These are phyloP conservation scores for Dioscorea zingiberensis DNA, from an alignment of 106 monocot genomes.

Conservation along the genomic window DNA sequence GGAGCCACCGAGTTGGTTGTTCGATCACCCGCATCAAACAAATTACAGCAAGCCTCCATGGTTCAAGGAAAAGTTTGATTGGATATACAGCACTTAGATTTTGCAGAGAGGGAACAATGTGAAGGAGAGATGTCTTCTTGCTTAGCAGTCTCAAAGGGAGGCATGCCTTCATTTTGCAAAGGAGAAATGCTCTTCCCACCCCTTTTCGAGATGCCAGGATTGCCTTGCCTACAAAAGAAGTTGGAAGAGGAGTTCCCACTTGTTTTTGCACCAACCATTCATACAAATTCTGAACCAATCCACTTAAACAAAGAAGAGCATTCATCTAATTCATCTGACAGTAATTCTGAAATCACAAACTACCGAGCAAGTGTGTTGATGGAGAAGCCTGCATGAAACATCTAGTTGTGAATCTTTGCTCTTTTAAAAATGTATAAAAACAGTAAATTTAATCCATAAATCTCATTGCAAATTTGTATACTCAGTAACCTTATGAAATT, in stretches of 20 bases:
- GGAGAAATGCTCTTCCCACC: constrained; percentile 55
- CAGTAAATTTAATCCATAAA: too few relatives aligned
- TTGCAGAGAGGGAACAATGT: constrained; percentile 60
- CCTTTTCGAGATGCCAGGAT: constrained; percentile 78
- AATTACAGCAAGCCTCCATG: constrained; percentile 67
- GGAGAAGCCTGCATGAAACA: constrained; percentile 5
- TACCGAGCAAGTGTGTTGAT: constrained; percentile 45
- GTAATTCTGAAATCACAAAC: constrained; percentile 20
- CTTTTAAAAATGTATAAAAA: too few relatives aligned
- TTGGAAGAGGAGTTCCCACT: constrained; percentile 6
- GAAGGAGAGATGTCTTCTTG: constrained; percentile 78
- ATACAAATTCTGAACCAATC: neutral
- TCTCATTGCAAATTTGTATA: too few relatives aligned
- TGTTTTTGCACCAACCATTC: neutral
- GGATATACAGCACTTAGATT: constrained; percentile 36
- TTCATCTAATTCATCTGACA: neutral
- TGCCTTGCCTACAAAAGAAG: neutral
- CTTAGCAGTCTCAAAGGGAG: constrained; percentile 47
- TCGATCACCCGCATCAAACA: constrained; percentile 75
- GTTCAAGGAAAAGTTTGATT: constrained; percentile 62
- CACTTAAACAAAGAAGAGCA: neutral
- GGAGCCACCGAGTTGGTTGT: constrained; percentile 73
- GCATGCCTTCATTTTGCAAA: constrained; percentile 59
- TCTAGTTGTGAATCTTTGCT: too few relatives aligned
- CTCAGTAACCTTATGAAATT: too few relatives aligned